Base-by-base conservation (phyloP, 2,329 filamentous ascomycete species). In the Aspergillus persii region DNA sequence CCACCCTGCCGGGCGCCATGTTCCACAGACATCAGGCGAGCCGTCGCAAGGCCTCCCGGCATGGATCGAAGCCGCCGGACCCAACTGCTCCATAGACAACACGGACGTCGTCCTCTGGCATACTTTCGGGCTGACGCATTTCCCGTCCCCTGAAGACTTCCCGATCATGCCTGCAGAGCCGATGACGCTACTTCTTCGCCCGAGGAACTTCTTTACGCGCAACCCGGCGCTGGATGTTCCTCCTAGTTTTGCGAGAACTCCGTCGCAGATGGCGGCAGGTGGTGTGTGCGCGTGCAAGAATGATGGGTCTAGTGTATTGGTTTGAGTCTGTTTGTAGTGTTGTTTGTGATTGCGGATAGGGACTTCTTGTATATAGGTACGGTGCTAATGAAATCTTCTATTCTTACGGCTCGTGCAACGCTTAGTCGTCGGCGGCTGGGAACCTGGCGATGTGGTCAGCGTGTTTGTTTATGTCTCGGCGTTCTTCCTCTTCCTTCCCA, bases 31-130 rank as follows among this genome's bases (percentile, higher is more conserved):
- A 7, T 91, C 88, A 0, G 92, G 92, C 68, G 88, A 92, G 65
- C 89, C 89, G 0, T 89, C 89, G 0, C 77, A 79, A 47, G 91
- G 91, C 33, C 79, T 96, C 2, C 88, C 89, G 0, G 82, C 87
- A 65, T 94, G 91, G 91, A 89, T 95, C 66, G 78, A 80, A 18
- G 69, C 66, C 12, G 86, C 86, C 27, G 85, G 92, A 61, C 87
- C 89, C 11, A 79, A 78, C 50, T 86, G 84, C 58, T 84, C 80
- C 29, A 87, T 96, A 65, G 90, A 89, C 57, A 89, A 96, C 79
- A 90, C 87, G 0, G 91, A 97, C 72, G 79, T 96, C 31, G 92
- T 97, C 1, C 84, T 96, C 15, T 97, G 92, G 92, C 92, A 96
- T 77, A 96, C 92, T 0, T 97, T 96, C 69, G 93, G 93, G 39